These are phyloP conservation scores for Lolium perenne DNA, from an alignment of 176 grass and related monocot genomes.

Conservation along the genomic window DNA sequence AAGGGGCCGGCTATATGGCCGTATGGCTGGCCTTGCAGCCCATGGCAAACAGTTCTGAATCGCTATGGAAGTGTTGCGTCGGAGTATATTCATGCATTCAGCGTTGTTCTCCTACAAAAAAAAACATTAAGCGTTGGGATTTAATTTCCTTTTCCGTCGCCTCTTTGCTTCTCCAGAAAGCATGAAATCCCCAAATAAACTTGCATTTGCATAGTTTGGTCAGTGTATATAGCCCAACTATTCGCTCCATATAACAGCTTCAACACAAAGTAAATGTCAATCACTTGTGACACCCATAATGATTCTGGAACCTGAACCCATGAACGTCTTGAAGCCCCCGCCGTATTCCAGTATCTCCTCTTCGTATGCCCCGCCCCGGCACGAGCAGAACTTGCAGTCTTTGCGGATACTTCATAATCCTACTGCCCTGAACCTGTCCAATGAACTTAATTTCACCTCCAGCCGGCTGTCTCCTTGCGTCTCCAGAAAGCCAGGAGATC, in stretches of 20 bases:
- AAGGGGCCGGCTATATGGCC: too few relatives aligned
- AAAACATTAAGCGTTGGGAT: background rate
- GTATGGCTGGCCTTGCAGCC: too few relatives aligned
- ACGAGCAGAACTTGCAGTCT: background rate
- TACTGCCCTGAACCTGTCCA: background rate
- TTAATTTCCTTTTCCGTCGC: background rate
- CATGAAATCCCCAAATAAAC: background rate
- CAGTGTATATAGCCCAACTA: background rate
- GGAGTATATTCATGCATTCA: background rate
- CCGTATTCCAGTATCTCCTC: background rate
- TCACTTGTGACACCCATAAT: background rate
- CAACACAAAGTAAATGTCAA: background rate
- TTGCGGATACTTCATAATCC: background rate
- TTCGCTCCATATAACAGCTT: background rate
- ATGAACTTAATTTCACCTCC: slow-evolving; percentile 1
- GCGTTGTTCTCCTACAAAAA: too few relatives aligned
- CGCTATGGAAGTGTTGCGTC: background rate
- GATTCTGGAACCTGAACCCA: background rate
- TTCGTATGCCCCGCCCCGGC: background rate
- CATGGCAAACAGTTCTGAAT: background rate
- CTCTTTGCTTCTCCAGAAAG: background rate
- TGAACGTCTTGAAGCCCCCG: background rate
- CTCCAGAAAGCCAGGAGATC: slow-evolving; percentile 59
- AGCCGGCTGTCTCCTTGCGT: slow-evolving; percentile 37
- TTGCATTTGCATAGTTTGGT: too few relatives aligned